Percentiles rank a stretch among this genome's conserved stretches.
Conservation (phyloP, 164 flowering plant genomes). For the Vitis rotundifolia region DNA sequence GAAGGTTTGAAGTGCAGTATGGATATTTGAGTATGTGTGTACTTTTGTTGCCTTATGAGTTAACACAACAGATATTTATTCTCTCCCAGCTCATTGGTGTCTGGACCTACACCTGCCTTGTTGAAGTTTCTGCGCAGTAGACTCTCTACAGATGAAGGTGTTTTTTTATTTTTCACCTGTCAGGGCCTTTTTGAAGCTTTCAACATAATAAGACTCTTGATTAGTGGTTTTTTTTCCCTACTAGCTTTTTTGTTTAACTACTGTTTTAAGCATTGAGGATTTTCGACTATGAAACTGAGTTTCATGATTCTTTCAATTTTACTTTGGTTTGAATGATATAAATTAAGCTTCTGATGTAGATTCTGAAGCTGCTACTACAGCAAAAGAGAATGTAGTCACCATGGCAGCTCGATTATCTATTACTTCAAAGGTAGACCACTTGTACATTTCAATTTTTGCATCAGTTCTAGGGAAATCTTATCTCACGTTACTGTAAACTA, state of each 20-base stretch:
- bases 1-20: conserved; percentile 58
- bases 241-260: background rate
- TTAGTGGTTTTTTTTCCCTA: background rate
- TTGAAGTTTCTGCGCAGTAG: conserved; percentile 81
- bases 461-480: background rate
- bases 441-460: background rate
- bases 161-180: no score
- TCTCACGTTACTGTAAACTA: background rate
- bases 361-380: conserved; percentile 40
- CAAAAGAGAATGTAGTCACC: conserved; percentile 57
- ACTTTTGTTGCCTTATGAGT: conserved; percentile 1
- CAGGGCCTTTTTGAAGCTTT: background rate
- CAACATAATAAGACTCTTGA: background rate
- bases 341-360: conserved; percentile 38
- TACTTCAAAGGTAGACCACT: conserved; percentile 64
- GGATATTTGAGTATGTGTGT: conserved; percentile 6
- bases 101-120: conserved; percentile 83
- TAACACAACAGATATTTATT: conserved; percentile 19
- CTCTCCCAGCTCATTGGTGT: conserved; percentile 69
- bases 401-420: conserved; percentile 76
- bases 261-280: background rate
- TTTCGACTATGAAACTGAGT: background rate
- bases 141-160: conserved; percentile 76
- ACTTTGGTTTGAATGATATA: background rate
- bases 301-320: background rate